Evolutionary conservation across 495 filamentous ascomycete genomes (phyloP).

Genomic region (Lophiotrema nucula): DNA sequence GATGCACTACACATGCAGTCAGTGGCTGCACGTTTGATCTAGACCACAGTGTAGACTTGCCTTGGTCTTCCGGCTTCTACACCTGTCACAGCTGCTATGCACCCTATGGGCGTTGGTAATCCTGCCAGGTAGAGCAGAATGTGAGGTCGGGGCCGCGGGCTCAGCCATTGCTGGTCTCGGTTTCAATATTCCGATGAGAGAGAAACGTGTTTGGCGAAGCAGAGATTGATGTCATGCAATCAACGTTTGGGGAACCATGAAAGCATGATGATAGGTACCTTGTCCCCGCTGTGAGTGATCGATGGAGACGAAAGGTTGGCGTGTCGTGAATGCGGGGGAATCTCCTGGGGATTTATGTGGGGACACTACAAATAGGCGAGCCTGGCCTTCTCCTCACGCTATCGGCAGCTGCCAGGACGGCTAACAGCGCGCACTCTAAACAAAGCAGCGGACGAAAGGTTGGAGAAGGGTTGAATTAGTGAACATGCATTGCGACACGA

Average conservation of each 20-base stretch:
- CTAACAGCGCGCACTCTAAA: too few species aligned
- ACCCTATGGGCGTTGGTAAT: constrained; percentile 12
- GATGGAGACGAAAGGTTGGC: background rate
- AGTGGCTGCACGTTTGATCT: constrained; percentile 7
- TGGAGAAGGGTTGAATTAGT: background rate
- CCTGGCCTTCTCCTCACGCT: too few species aligned
- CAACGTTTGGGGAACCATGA: background rate
- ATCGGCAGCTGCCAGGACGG: too few species aligned
- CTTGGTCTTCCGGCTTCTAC: constrained; percentile 29
- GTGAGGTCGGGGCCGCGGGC: background rate
- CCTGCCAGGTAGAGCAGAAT: constrained; percentile 8
- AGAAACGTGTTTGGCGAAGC: background rate
- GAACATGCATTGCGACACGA: background rate
- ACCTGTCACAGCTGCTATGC: constrained; percentile 29
- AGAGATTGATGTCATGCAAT: constrained; percentile 11
- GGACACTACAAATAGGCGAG: constrained; percentile 8
- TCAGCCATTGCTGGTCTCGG: constrained; percentile 7
- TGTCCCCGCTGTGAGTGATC: background rate
- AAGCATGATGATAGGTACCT: constrained; percentile 2
- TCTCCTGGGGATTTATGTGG: constrained; percentile 12
- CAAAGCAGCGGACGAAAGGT: background rate
- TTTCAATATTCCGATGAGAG: background rate
- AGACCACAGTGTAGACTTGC: background rate
- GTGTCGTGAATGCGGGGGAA: constrained; percentile 13
- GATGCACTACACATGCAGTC: constrained; percentile 20